These are phyloP conservation scores for Uncinocarpus reesii DNA, from an alignment of 2,329 filamentous ascomycete genomes.

Conservation along the genomic window DNA sequence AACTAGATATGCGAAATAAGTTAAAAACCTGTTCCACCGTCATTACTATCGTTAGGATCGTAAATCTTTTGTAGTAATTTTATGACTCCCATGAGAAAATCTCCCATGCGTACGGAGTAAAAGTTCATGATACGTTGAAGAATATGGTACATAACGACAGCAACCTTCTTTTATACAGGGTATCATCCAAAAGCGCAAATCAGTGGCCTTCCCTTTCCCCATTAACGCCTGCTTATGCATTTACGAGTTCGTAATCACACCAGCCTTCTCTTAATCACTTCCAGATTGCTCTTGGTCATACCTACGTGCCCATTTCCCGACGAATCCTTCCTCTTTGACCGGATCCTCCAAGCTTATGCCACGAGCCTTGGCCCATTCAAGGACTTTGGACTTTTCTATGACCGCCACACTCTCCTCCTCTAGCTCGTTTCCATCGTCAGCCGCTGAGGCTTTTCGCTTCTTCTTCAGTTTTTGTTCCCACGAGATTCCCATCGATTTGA, in stretches of 20 bases:
- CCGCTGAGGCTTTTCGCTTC: slow-evolving; percentile 39
- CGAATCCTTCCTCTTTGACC: slow-evolving; percentile 65
- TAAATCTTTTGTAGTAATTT: too few species aligned
- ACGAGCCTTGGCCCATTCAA: slow-evolving; percentile 56
- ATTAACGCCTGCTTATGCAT: slow-evolving; percentile 12
- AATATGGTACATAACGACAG: too few species aligned
- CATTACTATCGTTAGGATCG: too few species aligned
- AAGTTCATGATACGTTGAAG: slow-evolving; percentile 2
- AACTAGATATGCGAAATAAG: slow-evolving; percentile 3
- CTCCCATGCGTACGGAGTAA: too few species aligned
- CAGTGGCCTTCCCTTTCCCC: not conserved
- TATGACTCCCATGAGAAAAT: too few species aligned
- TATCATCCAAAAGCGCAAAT: slow-evolving; percentile 10
- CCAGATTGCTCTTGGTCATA: slow-evolving; percentile 24
- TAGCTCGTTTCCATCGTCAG: slow-evolving; percentile 18
- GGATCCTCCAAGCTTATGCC: slow-evolving; percentile 53
- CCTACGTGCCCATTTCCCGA: slow-evolving; percentile 53
- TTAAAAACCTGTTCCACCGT: not conserved
- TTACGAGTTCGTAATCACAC: not conserved
- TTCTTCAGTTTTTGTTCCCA: slow-evolving; percentile 42
- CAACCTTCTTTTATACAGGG: slow-evolving; percentile 11
- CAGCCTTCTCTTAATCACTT: slow-evolving; percentile 1
- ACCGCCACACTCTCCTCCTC: slow-evolving; percentile 28
- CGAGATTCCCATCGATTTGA: slow-evolving; percentile 70
- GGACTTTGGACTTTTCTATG: slow-evolving; percentile 50